Evolutionary conservation across 805 yeast genomes (phyloP).

Genomic region (Nakazawaea sp.): DNA sequence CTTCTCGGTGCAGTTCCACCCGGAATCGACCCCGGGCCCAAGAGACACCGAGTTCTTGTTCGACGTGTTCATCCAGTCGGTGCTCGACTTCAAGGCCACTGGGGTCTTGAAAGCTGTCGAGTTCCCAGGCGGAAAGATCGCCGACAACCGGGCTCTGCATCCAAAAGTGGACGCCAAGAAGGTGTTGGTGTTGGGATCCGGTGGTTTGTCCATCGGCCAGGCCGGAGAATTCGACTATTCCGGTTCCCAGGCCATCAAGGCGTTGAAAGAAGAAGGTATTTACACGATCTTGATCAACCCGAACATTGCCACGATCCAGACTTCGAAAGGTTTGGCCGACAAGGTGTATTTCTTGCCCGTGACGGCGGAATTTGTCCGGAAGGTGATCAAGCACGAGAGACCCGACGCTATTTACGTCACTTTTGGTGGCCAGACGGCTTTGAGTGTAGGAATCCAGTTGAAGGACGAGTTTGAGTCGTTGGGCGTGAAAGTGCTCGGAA

Average conservation of each 20-base stretch:
- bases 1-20: conserved; percentile 98
- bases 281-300: conserved; percentile 95
- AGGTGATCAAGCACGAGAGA: conserved; percentile 88
- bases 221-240: conserved; percentile 99
- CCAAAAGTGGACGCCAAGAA: conserved; percentile 85
- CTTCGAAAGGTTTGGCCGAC: conserved; percentile 96
- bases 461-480: conserved; percentile 90
- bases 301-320: conserved; percentile 96
- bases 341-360: conserved; percentile 98
- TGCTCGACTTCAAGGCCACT: conserved; percentile 54
- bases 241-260: conserved; percentile 98
- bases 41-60: conserved; percentile 96
- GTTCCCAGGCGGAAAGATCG: conserved; percentile 85
- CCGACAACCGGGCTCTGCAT: conserved; percentile 65
- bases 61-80: conserved; percentile 85
- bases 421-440: conserved; percentile 98
- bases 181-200: conserved; percentile 92
- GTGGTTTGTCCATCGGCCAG: conserved; percentile 97
- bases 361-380: conserved; percentile 91
- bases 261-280: conserved; percentile 95
- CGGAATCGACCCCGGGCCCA: conserved; percentile 99
- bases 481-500: conserved; percentile 94
- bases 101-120: conserved; percentile 61
- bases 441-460: conserved; percentile 90
- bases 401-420: conserved; percentile 97